Evolutionary conservation across 352 stramenopile species (phyloP).

Genomic region (Phytophthora macrochlamydospora): DNA sequence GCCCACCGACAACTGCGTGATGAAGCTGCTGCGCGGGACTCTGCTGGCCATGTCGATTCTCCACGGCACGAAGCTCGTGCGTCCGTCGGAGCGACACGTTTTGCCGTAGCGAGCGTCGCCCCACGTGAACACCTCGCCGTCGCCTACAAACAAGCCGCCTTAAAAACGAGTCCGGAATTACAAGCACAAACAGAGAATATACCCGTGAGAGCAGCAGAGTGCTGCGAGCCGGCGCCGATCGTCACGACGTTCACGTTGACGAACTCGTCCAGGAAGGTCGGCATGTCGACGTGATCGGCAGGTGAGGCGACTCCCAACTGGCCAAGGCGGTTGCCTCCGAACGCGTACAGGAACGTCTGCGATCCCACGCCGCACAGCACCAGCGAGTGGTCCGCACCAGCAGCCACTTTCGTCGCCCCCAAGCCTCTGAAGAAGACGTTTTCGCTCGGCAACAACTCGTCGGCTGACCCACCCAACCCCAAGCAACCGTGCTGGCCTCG

Average conservation of each 20-base stretch:
- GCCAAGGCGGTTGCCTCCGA: conserved; percentile 68
- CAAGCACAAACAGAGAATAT: not conserved
- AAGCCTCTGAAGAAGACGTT: conserved; percentile 67
- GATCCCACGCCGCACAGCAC: conserved; percentile 52
- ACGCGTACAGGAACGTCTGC: conserved; percentile 66
- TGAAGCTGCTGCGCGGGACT: conserved; percentile 36
- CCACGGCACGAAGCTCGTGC: conserved; percentile 74
- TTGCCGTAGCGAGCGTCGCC: conserved; percentile 62
- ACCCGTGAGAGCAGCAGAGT: conserved; percentile 61
- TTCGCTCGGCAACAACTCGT: conserved; percentile 42
- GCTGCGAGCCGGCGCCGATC: conserved; percentile 59
- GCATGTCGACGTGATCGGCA: conserved; percentile 55
- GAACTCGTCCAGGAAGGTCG: conserved; percentile 63
- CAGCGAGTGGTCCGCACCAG: conserved; percentile 69
- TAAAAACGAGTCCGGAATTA: not conserved
- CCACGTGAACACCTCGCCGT: conserved; percentile 74
- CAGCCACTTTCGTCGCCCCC: conserved; percentile 42
- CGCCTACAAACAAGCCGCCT: conserved; percentile 22
- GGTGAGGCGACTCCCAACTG: conserved; percentile 61
- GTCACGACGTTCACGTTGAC: conserved; percentile 32
- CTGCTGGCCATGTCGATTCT: conserved; percentile 27
- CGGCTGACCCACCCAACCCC: conserved; percentile 48
- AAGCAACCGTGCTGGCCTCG: conserved; percentile 47
- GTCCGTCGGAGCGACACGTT: conserved; percentile 39
- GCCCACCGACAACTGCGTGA: conserved; percentile 66